These are phyloP conservation scores for Colletotrichum sp. DNA, from an alignment of 2,329 filamentous ascomycete genomes.

Conservation along the genomic window DNA sequence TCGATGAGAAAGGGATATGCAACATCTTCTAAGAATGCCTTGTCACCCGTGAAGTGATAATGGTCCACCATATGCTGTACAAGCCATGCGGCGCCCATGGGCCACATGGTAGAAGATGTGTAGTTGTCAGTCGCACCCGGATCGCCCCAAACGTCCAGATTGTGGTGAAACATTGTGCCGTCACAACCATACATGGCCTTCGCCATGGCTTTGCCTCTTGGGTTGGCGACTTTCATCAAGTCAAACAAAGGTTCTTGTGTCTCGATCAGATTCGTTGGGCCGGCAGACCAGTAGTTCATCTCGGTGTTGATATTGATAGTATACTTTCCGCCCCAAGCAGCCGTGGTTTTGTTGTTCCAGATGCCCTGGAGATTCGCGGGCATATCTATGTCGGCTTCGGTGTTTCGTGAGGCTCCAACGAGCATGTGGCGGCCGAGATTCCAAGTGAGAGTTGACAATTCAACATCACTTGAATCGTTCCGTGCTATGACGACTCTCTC, in stretches of 20 bases:
- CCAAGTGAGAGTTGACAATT: slow-evolving; percentile 31
- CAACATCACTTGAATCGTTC: slow-evolving; percentile 26
- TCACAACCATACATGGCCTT: slow-evolving; percentile 40
- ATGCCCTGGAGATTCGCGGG: slow-evolving; percentile 40
- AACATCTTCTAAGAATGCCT: slow-evolving; percentile 24
- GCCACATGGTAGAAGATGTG: slow-evolving; percentile 35
- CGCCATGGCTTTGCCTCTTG: slow-evolving; percentile 36
- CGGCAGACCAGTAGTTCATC: slow-evolving; percentile 45
- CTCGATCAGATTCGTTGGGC: slow-evolving; percentile 36
- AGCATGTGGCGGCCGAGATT: slow-evolving; percentile 38
- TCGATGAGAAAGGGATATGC: slow-evolving; percentile 36
- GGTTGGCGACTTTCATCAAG: slow-evolving; percentile 34
- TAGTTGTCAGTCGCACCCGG: slow-evolving; percentile 38
- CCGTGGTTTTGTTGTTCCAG: slow-evolving; percentile 35
- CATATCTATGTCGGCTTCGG: slow-evolving; percentile 23
- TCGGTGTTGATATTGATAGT: slow-evolving; percentile 49
- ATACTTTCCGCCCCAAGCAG: slow-evolving; percentile 46
- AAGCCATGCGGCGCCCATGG: slow-evolving; percentile 44
- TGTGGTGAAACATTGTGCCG: slow-evolving; percentile 43
- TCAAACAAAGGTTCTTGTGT: slow-evolving; percentile 45
- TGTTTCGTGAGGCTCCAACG: slow-evolving; percentile 28
- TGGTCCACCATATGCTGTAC: slow-evolving; percentile 42
- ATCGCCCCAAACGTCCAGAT: slow-evolving; percentile 44
- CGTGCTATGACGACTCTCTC: slow-evolving; percentile 14
- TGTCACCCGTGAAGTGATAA: slow-evolving; percentile 38